A percentile compares a stretch with the other conserved stretches of the same genome.
Evolutionary conservation across 2,329 filamentous ascomycete species (phyloP).

Genomic region (Verticillium longisporum): DNA sequence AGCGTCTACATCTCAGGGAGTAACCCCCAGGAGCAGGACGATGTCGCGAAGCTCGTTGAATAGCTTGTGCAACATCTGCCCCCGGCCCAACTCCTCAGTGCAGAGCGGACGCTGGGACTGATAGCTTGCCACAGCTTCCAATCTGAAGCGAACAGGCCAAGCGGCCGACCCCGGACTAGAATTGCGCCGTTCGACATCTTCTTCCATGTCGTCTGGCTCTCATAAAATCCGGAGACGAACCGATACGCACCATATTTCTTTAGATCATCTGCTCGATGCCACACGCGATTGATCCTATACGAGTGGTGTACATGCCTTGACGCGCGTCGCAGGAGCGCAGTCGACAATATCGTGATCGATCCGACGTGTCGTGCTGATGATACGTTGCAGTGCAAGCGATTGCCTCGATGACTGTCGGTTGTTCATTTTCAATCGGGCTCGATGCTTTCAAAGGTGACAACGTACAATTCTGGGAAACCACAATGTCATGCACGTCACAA

Average conservation of each 20-base stretch:
- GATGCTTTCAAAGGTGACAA: too few species aligned
- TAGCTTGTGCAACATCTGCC: neutral
- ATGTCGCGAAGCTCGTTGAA: neutral
- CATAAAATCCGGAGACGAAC: slow-evolving; percentile 3
- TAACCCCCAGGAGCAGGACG: neutral
- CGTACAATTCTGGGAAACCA: too few species aligned
- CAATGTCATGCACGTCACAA: neutral
- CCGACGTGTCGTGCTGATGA: too few species aligned
- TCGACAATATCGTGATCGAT: too few species aligned
- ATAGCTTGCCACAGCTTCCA: too few species aligned
- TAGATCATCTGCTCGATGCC: neutral
- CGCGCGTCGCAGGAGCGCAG: neutral
- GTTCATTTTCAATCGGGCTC: too few species aligned
- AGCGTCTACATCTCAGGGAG: too few species aligned
- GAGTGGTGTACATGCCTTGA: neutral
- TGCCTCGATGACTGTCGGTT: too few species aligned
- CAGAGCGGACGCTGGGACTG: too few species aligned
- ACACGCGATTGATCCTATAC: slow-evolving; percentile 1
- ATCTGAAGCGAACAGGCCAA: neutral
- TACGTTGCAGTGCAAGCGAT: too few species aligned
- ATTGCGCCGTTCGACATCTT: slow-evolving; percentile 1
- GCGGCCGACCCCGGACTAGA: neutral
- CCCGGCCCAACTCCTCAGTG: too few species aligned
- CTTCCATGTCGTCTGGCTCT: slow-evolving; percentile 2
- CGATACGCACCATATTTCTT: neutral